Base-by-base conservation (phyloP, 768 basidiomycete species). In the Neoboletus magnificus region DNA sequence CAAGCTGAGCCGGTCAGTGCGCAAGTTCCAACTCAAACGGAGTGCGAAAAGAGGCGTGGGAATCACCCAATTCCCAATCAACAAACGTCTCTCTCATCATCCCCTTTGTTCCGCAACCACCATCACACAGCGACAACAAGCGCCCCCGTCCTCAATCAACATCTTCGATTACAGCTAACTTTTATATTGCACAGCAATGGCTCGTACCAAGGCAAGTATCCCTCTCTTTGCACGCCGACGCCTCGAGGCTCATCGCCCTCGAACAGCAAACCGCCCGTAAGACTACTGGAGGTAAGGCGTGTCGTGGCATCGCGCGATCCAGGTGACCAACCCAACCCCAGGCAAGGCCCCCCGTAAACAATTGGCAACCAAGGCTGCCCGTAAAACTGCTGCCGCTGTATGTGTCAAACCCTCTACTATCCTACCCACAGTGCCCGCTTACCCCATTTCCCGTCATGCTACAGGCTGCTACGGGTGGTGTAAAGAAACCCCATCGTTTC, bases 401-500 rank as follows among this genome's bases (percentile, higher is more conserved):
- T 53, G 83, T 76, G 41, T 57, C 62, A 22, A 57, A 35, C 43
- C 48, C 40, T 39, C n/a, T 3, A 33, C 54, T 51, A 40, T 44
- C 18, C 29, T 30, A 25, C 37, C 45, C 25, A n/a, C 47, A 8
- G 12, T 6, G 1, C 23, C 30, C 36, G 56, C 58, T 61, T 32
- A 64, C 51, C 52, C 43, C 41, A 44, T 23, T 37, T 54, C 48
- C 61, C 35, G 16, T 57, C n/a, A 1, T 58, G 4, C 16, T 2
- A 39, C 52, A 85, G 83, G 82, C 89, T 54, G 83, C 89, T 55
- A 89, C 94, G 60, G 94, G 94, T 77, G 94, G 94, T 85, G 94
- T 97, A 68, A 98, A 98, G 95, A 99, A 98, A 82, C 96, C 95
- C 57, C 95, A 98, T 76, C 82, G 95, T 73, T 98, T 96, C 87